Evolutionary conservation across 2,329 filamentous ascomycete genomes (phyloP), one percentile per base, ranked within the genome.

Genomic region (Aspergillus luchuensis): DNA sequence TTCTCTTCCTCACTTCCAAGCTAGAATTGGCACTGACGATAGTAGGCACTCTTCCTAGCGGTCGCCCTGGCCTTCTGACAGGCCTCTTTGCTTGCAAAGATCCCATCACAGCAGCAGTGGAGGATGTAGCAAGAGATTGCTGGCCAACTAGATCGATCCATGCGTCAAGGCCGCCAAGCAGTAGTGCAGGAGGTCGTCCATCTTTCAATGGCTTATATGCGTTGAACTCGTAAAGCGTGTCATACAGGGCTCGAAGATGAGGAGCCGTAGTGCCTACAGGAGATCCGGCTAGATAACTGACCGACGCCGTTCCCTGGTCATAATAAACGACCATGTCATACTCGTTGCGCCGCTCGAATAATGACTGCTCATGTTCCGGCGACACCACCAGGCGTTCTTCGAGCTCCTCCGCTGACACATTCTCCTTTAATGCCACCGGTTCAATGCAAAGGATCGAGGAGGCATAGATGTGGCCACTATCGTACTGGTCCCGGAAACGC

Each of bases 321-420:
- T 98, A 96, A 69, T 96, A 95, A 0, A 99, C 91, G 10, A 99
- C 85, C 45, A 97, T 78, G 66, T 98, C 92, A 68, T 90, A 97
- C 58, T 89, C 83, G 64, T 93, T 84, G 13, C 87, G 80, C 57
- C 89, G 85, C 58, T 86, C 87, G 69, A 96, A 97, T 33, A 91
- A 81, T 1, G 82, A 78, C 66, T 90, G 88, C 73, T 99, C 95
- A 51, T 73, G 68, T 50, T 81, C 78, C 2, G 80, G 80, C 11
- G 80, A 80, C 45, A 81, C 71, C 10, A 83, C 73, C 15, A 83
- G 70, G 13, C 79, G 77, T 56, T 83, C 81, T 59, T 84, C 80
- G 4, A 89, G 77, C 64, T 89, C 81, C 63, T 88, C 86, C 1
- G 85, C 87, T 15, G 87, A 89, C 67, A 87, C 82, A 33, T 86